Evolutionary conservation across 2,329 filamentous ascomycete genomes (phyloP).

Genomic region (Aspergillus fumigatiaffinis): DNA sequence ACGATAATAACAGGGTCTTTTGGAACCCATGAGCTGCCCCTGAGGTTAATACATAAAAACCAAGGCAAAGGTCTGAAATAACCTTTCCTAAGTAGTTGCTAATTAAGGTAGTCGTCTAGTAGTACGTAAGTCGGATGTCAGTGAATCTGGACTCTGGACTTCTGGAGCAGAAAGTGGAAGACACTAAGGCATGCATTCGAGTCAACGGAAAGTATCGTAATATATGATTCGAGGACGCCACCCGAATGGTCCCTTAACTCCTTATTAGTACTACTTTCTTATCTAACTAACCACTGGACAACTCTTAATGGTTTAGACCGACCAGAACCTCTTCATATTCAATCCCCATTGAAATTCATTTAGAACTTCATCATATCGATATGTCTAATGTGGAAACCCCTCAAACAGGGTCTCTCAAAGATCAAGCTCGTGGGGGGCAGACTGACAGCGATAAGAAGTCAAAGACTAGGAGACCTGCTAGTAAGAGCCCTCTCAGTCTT

Average conservation of each 20-base stretch:
- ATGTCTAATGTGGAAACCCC: constrained; percentile 44
- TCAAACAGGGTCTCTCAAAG: constrained; percentile 42
- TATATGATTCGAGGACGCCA: neutral
- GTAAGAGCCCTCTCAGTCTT: constrained; percentile 47
- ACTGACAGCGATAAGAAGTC: constrained; percentile 63
- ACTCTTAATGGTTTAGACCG: neutral
- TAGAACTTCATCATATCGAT: neutral
- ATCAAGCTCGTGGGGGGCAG: constrained; percentile 39
- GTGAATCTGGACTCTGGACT: neutral
- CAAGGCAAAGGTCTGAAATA: neutral
- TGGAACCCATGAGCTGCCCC: too few relatives aligned
- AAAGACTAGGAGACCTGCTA: constrained; percentile 89
- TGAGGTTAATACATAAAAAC: too few relatives aligned
- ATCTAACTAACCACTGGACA: neutral
- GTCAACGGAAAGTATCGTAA: neutral
- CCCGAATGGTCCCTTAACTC: neutral
- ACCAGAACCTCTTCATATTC: neutral
- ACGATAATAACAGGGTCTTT: neutral
- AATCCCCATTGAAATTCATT: neutral
- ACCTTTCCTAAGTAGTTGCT: neutral
- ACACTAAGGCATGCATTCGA: neutral
- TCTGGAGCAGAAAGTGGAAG: neutral
- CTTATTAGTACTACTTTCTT: neutral
- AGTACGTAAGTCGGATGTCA: neutral
- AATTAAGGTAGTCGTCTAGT: neutral